Evolutionary conservation across 108 stramenopile species (phyloP).

Genomic region (Asterionellopsis glacialis): DNA sequence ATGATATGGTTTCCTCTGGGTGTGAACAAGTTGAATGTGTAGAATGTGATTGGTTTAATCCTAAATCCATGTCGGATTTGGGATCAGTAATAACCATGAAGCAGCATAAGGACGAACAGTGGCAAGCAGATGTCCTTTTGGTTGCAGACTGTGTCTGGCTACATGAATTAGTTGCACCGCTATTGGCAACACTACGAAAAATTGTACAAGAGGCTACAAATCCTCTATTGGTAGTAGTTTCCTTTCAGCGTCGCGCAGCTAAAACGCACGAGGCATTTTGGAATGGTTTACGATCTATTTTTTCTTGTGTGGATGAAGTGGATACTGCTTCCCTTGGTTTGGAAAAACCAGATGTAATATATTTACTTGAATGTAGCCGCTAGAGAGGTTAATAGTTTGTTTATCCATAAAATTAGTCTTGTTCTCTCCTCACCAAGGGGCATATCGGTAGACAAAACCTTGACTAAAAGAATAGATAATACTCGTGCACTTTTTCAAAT

Average conservation of each 20-base stretch:
- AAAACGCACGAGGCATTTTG: slow-evolving; percentile 14
- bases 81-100: background rate
- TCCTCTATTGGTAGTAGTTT: slow-evolving; percentile 27
- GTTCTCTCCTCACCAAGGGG: too few relatives aligned
- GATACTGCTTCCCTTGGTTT: too few relatives aligned
- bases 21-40: slow-evolving; percentile 27
- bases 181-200: slow-evolving; percentile 36
- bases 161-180: slow-evolving; percentile 44
- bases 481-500: too few relatives aligned
- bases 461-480: too few relatives aligned
- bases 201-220: slow-evolving; percentile 15
- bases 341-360: too few relatives aligned
- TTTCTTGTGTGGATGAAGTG: background rate
- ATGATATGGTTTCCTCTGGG: background rate
- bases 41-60: slow-evolving; percentile 52
- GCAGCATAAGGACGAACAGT: background rate
- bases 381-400: too few relatives aligned
- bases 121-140: slow-evolving; percentile 41
- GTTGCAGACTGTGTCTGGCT: slow-evolving; percentile 76
- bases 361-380: too few relatives aligned
- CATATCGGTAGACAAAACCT: too few relatives aligned
- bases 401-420: too few relatives aligned
- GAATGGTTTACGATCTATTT: slow-evolving; percentile 3
- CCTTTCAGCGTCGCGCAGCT: slow-evolving; percentile 45
- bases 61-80: slow-evolving; percentile 18